Evolutionary conservation across 2,329 filamentous ascomycete genomes (phyloP).

Genomic region (Ophiostoma sp.): DNA sequence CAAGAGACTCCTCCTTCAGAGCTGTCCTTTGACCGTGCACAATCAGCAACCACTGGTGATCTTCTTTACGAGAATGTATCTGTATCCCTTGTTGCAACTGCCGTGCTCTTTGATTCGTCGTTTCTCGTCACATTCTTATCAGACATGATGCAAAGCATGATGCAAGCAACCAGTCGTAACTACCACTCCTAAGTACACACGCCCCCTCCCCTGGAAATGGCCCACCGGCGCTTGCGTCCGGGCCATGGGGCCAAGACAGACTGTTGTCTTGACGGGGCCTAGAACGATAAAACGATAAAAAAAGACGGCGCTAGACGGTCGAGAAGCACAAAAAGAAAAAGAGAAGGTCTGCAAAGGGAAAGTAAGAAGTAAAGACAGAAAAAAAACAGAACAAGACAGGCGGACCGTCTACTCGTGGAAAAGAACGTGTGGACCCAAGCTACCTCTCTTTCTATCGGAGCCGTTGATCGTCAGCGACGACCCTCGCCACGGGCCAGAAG

Average conservation of each 20-base stretch:
- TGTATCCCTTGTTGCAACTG: neutral
- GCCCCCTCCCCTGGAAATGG: neutral
- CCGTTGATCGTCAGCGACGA: neutral
- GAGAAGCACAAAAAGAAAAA: neutral
- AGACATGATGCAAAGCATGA: conserved; percentile 2
- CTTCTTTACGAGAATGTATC: neutral
- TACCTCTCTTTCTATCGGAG: neutral
- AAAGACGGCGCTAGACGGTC: neutral
- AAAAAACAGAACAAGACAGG: neutral
- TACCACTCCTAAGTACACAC: neutral
- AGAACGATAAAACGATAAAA: neutral
- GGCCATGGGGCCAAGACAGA: neutral
- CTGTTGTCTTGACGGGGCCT: neutral
- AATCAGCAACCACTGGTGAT: neutral
- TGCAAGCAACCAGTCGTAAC: neutral
- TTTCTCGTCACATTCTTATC: neutral
- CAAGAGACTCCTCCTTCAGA: neutral
- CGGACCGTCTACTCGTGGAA: neutral
- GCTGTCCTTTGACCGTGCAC: neutral
- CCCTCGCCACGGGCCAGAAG: neutral
- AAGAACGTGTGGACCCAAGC: neutral
- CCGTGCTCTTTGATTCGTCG: neutral
- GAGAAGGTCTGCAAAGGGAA: neutral
- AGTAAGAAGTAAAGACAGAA: neutral
- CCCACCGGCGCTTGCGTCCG: neutral